Base-by-base conservation (phyloP, 345 rosid genomes). In the Citrus mangshanensis region DNA sequence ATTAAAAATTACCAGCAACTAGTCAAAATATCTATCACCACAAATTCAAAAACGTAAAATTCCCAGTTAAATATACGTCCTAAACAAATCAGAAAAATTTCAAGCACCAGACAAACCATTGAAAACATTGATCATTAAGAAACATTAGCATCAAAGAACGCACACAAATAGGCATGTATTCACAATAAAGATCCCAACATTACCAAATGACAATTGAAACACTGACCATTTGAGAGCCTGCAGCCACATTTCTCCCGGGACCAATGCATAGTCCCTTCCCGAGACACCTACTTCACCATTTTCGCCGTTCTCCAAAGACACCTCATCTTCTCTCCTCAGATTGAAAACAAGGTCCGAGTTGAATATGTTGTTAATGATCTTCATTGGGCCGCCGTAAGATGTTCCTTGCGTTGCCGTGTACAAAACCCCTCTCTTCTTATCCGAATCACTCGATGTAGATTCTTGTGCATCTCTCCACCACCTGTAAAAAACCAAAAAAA, bases 381-480 rank as follows among this genome's bases (percentile, higher is more conserved):
- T 96, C 98, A 96, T 90, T 30, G 99, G 97, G 68, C 95, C 94
- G 5, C 78, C 91, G 80, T 91, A 96, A 3, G 93, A 87, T 6
- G 92, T 82, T 55, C 89, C 94, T 16, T 86, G 84, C 37, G 89
- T 84, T 22, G 94, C 98, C 4, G 88, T 87, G 76, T 91, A 96
- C 84, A 92, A 40, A 75, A 94, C 59, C 85, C 91, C 98, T 81
- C 79, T 88, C 77, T 84, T 91, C 65, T 80, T 89, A 84, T 80
- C 89, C 9, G 93, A 76, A 78, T 86, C 91, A 63, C 69, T 42
- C 30, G 80, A 84, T 77, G 72, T 25, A 69, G 91, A 86, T 79
- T 83, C 93, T 42, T 86, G 88, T 4, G 98, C 94, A 82, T 90
- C 98, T 80, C 86, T 93, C 99, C 98, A 94, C 99, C 99, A 94